Evolutionary conservation across 495 filamentous ascomycete genomes (phyloP).

Genomic region (Penicillium coprophilum): DNA sequence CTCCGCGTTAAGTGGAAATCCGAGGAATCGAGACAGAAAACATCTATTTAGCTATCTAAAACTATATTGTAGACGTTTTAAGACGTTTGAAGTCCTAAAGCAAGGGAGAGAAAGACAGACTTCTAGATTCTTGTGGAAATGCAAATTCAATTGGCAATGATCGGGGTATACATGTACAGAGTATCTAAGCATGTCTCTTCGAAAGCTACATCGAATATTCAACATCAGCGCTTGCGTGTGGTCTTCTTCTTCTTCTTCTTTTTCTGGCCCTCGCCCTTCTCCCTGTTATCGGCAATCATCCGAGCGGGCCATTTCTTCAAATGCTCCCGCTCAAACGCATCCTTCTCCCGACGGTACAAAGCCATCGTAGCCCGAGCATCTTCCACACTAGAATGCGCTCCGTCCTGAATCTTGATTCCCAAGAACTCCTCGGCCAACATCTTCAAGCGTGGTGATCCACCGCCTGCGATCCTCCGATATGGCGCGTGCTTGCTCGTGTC

Average conservation of each 20-base stretch:
- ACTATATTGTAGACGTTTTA: not conserved
- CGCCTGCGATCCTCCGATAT: conserved; percentile 71
- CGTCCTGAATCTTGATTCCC: conserved; percentile 78
- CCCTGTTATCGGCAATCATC: conserved; percentile 39
- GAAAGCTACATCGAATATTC: conserved; percentile 6
- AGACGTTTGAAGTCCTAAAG: not conserved
- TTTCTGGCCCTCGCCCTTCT: conserved; percentile 43
- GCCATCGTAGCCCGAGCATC: conserved; percentile 90
- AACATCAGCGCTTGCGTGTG: conserved; percentile 45
- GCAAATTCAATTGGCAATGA: conserved; percentile 19
- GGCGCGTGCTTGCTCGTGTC: conserved; percentile 78
- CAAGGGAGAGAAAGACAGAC: not conserved
- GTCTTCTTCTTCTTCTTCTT: conserved; percentile 56
- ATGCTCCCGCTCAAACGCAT: conserved; percentile 78
- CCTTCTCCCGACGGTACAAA: conserved; percentile 76
- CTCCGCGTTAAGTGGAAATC: conserved; percentile 36
- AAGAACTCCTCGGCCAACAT: conserved; percentile 74
- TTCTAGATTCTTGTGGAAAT: not conserved
- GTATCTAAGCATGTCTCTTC: conserved; percentile 10
- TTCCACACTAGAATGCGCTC: conserved; percentile 74
- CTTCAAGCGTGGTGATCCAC: conserved; percentile 75
- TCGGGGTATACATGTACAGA: conserved; percentile 16
- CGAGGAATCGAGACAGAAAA: conserved; percentile 4
- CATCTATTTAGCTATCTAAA: not conserved
- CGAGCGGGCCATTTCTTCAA: conserved; percentile 59